Percentiles rank a stretch among this genome's conserved stretches.
Evolutionary conservation across 352 stramenopile species (phyloP).

Genomic region (Peronospora belbahrii): DNA sequence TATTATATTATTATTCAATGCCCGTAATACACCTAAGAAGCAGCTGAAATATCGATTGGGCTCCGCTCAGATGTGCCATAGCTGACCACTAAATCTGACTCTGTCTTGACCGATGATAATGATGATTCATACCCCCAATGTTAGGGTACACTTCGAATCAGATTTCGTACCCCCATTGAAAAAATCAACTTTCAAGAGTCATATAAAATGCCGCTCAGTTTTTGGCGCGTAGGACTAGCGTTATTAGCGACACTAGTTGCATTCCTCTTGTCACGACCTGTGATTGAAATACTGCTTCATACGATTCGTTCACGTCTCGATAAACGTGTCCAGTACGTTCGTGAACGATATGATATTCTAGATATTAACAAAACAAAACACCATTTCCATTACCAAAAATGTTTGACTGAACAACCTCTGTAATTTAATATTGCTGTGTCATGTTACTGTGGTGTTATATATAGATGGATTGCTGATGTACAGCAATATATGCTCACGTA

Average conservation of each 20-base stretch:
- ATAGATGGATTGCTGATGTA: conserved; percentile 70
- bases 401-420: not conserved
- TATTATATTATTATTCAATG: too few relatives aligned
- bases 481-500: conserved; percentile 71
- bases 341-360: not conserved
- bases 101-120: too few relatives aligned
- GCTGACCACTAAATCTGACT: too few relatives aligned
- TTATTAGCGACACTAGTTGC: conserved; percentile 31
- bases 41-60: too few relatives aligned
- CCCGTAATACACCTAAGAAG: too few relatives aligned
- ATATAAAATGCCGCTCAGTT: conserved; percentile 29
- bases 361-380: not conserved
- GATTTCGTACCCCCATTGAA: not conserved
- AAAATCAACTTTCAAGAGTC: not conserved
- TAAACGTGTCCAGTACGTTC: conserved; percentile 48
- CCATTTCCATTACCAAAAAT: too few relatives aligned
- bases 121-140: too few relatives aligned
- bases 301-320: conserved; percentile 43
- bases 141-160: not conserved
- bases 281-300: conserved; percentile 44
- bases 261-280: conserved; percentile 47
- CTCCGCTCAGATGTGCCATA: too few relatives aligned
- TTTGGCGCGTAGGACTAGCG: conserved; percentile 51
- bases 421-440: conserved; percentile 1
- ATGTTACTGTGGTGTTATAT: not conserved